Evolutionary conservation across 179 eudicot species (phyloP), one percentile per base, ranked within the genome.

Genomic region (Amaranthus tricolor): DNA sequence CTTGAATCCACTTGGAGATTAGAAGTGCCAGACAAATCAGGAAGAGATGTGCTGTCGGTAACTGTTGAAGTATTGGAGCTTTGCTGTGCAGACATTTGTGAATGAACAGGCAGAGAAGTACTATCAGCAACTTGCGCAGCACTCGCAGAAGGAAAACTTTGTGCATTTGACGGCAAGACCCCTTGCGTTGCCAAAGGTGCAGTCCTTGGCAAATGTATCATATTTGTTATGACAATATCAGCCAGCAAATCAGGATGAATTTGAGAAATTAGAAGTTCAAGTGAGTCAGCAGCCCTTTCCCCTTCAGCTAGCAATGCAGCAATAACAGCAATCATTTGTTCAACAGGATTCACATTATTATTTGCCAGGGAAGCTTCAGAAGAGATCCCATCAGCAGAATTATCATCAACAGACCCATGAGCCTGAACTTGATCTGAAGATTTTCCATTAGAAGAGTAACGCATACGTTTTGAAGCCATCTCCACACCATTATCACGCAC

Each of bases 281-380:
- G 88, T 53, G 97, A 91, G 70, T 93, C 89, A 49, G 91, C 89
- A 66, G 94, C 99, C 79, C 96, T 88, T 76, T 96, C 99, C 51
- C 99, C 99, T 89, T 96, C 98, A 54, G 96, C 97, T 24, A 96
- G 76, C 62, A 96, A 86, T 77, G 98, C 99, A 80, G 92, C 96
- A 78, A 93, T 96, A 86, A 91, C 83, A 73, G 93, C 78, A 81
- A 96, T 88, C 96, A 96, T 93, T 84, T 96, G 94, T 75, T 93
- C 99, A 70, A 90, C 86, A 53, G 97, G 98, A 56, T 78, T 85
- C 81, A 85, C 74, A 56, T 71, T 85, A 58, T 76, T 84, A 70
- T 86, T 78, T 72, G 85, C 68, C 63, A 81, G 17, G 72, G 96
- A 82, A 76, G 74, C 81, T 74, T 79, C 84, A 58, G 91, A 62